phyloP scores from a whole-genome alignment of 345 rosid genomes.

The Ailanthus altissimus region DNA sequence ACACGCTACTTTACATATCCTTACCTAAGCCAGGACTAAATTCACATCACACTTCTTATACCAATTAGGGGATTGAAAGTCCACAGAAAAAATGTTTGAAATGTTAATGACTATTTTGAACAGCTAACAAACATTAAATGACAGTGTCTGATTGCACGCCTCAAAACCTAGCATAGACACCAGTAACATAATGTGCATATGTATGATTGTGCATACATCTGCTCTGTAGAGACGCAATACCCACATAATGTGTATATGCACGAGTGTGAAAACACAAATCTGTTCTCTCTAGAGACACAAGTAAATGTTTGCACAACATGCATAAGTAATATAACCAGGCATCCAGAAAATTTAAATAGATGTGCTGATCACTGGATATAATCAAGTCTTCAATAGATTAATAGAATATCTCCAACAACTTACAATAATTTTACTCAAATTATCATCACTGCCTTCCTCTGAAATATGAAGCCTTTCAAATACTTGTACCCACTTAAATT shows the following conservation, averaged over 20 bases:
- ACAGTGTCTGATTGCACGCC: neutral
- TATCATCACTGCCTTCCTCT: constrained; percentile 31
- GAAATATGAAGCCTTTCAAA: constrained; percentile 46
- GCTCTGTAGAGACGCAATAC: neutral
- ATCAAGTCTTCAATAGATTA: constrained; percentile 7
- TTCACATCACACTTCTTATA: neutral
- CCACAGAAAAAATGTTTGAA: neutral
- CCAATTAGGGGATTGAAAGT: neutral
- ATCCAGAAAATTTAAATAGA: neutral
- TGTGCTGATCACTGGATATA: neutral
- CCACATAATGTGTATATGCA: neutral
- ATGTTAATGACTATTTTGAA: neutral
- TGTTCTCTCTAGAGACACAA: neutral
- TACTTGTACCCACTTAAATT: constrained; percentile 57
- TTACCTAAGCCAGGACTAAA: neutral
- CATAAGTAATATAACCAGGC: constrained; percentile 7
- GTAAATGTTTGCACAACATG: neutral
- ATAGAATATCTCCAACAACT: constrained; percentile 30
- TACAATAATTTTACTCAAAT: constrained; percentile 53
- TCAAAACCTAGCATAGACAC: neutral
- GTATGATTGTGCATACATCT: neutral
- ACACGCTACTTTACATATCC: neutral
- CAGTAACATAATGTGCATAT: neutral
- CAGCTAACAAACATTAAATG: neutral
- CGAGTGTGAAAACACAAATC: neutral